These are phyloP conservation scores for Chaetomium olivaceum DNA, from an alignment of 2,329 filamentous ascomycete species.

Conservation along the genomic window DNA sequence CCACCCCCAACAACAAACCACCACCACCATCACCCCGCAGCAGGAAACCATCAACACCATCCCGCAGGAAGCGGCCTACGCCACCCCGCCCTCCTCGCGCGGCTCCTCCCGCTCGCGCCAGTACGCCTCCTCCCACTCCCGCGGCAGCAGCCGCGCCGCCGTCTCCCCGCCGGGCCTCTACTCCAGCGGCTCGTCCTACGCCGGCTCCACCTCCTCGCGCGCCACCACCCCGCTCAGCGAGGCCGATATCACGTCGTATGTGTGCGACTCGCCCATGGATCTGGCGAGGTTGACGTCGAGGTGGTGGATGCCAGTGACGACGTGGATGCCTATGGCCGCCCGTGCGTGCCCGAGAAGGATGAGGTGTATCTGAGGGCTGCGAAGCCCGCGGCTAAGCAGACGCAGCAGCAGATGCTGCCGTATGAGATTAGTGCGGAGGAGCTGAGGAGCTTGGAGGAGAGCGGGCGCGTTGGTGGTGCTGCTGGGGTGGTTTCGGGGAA, in stretches of 20 bases:
- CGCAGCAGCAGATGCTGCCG: slow-evolving; percentile 43
- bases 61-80: slow-evolving; percentile 36
- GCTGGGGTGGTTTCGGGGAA: slow-evolving; percentile 8
- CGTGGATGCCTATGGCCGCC: slow-evolving; percentile 43
- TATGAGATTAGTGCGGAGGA: slow-evolving; percentile 59
- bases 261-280: slow-evolving; percentile 34
- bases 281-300: slow-evolving; percentile 46
- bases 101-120: slow-evolving; percentile 44
- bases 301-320: slow-evolving; percentile 48
- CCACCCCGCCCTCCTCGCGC: slow-evolving; percentile 50
- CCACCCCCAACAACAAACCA: slow-evolving; percentile 4
- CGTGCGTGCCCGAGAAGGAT: slow-evolving; percentile 42
- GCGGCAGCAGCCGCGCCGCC: slow-evolving; percentile 48
- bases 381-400: slow-evolving; percentile 30
- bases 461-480: slow-evolving; percentile 26
- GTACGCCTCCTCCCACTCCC: slow-evolving; percentile 32
- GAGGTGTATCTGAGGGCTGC: slow-evolving; percentile 33
- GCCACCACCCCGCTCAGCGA: slow-evolving; percentile 53
- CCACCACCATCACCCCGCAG: too few relatives aligned
- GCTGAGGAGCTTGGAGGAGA: slow-evolving; percentile 52
- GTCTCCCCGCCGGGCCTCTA: slow-evolving; percentile 42
- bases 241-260: slow-evolving; percentile 41
- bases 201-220: slow-evolving; percentile 45
- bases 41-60: slow-evolving; percentile 28
- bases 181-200: slow-evolving; percentile 52